These are phyloP conservation scores for Pythium folliculosum DNA, from an alignment of 352 stramenopile genomes.

Conservation along the genomic window DNA sequence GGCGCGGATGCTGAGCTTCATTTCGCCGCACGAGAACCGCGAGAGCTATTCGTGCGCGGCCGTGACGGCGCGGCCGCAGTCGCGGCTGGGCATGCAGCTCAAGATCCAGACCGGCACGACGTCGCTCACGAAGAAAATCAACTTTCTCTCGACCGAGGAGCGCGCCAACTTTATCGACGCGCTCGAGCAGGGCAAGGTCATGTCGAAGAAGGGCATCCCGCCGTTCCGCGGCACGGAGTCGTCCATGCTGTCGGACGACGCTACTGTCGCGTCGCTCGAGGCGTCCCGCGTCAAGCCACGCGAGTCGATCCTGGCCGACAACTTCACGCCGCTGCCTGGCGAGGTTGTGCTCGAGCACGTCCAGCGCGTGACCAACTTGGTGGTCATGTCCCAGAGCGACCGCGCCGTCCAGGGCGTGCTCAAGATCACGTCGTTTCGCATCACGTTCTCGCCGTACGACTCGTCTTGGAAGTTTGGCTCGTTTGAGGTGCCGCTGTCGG, in stretches of 20 bases:
- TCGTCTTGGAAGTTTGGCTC: conserved; percentile 83
- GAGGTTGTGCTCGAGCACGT: conserved; percentile 81
- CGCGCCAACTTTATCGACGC: conserved; percentile 80
- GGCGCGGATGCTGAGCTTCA: conserved; percentile 80
- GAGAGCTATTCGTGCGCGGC: conserved; percentile 83
- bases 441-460: conserved; percentile 86
- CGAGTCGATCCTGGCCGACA: conserved; percentile 36
- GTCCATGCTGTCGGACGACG: conserved; percentile 23
- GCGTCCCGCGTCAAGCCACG: conserved; percentile 39
- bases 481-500: conserved; percentile 79
- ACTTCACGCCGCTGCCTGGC: conserved; percentile 40
- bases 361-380: conserved; percentile 83
- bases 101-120: conserved; percentile 81
- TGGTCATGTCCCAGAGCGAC: conserved; percentile 84
- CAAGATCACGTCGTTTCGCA: conserved; percentile 76
- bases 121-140: conserved; percentile 86
- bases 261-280: conserved; percentile 2
- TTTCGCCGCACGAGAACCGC: conserved; percentile 70
- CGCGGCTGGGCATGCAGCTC: conserved; percentile 76
- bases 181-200: conserved; percentile 82
- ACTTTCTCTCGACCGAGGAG: conserved; percentile 81
- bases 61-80: conserved; percentile 78
- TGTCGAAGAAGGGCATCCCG: conserved; percentile 60
- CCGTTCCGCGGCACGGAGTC: conserved; percentile 26
- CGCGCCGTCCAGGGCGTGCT: conserved; percentile 81